These are phyloP conservation scores for Acacia pycnantha DNA, from an alignment of 331 rosid genomes.

Conservation along the genomic window DNA sequence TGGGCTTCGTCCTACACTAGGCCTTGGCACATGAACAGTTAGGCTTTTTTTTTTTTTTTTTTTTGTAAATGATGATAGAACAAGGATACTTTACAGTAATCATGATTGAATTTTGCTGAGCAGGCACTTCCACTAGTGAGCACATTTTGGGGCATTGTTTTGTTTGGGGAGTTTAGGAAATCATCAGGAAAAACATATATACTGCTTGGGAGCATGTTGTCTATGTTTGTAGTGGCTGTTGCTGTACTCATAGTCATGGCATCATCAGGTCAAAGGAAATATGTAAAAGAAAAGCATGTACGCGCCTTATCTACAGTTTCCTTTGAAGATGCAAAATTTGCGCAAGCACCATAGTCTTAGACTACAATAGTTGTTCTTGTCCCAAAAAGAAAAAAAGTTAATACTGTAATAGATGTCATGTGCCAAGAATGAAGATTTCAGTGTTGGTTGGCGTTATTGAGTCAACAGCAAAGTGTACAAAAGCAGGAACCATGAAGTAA, in stretches of 20 bases:
- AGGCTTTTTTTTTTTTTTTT: too few relatives aligned
- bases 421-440: not conserved
- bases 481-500: not conserved
- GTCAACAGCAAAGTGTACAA: not conserved
- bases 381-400: too few relatives aligned
- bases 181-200: conserved; percentile 69
- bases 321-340: too few relatives aligned
- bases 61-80: not conserved
- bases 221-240: conserved; percentile 75
- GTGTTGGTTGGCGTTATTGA: conserved; percentile 1
- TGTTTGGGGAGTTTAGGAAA: conserved; percentile 81
- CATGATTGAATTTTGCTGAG: conserved; percentile 18
- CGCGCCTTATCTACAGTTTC: too few relatives aligned
- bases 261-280: not conserved
- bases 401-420: too few relatives aligned
- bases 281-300: not conserved
- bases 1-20: not conserved
- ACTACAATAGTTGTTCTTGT: too few relatives aligned
- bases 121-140: conserved; percentile 97
- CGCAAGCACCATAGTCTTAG: too few relatives aligned
- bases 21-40: not conserved
- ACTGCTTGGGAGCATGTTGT: conserved; percentile 63
- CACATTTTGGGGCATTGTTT: conserved; percentile 83
- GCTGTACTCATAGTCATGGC: conserved; percentile 82
- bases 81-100: not conserved